phyloP scores from a whole-genome alignment of 169 alveolate species.

The Perkinsus marinus region DNA sequence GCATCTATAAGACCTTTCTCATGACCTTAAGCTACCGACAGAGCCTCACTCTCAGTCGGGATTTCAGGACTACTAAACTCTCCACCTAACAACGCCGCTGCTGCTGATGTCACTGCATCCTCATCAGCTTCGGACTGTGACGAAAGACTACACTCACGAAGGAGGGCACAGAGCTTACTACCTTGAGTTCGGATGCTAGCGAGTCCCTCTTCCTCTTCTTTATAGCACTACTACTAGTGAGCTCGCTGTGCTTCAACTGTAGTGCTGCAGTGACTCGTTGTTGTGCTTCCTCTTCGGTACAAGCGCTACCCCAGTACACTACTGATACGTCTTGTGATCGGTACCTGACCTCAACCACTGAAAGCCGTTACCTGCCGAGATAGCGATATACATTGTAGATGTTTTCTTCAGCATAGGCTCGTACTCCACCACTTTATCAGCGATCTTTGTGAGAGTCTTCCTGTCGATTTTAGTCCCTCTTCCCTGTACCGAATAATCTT shows the following conservation, averaged over 20 bases:
- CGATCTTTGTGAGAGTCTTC: not conserved
- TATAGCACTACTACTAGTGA: not conserved
- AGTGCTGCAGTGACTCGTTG: not conserved
- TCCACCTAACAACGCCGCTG: not conserved
- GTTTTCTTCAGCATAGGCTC: not conserved
- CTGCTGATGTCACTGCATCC: not conserved
- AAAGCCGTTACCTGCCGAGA: not conserved
- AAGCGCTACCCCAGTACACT: not conserved
- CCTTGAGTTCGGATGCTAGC: not conserved
- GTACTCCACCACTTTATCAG: not conserved
- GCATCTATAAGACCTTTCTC: not conserved
- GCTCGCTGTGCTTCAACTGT: not conserved
- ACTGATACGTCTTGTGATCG: not conserved
- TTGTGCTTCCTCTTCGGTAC: not conserved
- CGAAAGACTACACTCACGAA: not conserved
- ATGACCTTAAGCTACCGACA: not conserved
- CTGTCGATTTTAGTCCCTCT: not conserved
- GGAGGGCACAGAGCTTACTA: not conserved
- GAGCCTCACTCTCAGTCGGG: not conserved
- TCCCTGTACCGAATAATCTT: not conserved
- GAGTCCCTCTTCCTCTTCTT: not conserved
- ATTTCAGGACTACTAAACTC: not conserved
- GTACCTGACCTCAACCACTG: not conserved
- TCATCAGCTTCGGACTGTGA: not conserved
- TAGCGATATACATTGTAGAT: not conserved